Base-by-base conservation (phyloP, 257 asterid genomes). In the Handroanthus guayacan region DNA sequence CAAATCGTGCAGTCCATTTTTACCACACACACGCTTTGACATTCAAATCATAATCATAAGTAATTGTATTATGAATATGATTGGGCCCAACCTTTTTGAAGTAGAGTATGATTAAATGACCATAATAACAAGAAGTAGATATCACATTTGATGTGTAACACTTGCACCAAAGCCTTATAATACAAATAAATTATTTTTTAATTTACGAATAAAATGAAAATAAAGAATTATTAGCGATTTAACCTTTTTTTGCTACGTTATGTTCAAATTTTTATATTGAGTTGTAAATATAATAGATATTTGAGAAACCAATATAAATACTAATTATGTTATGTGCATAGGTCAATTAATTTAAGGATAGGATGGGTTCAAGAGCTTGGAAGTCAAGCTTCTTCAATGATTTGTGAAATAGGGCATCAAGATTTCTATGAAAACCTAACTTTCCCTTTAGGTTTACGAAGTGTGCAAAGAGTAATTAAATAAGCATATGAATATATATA, bases 1-100 rank as follows among this genome's bases (percentile, higher is more conserved):
- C 84, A 72, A 73, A 55, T 77, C 81, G 54, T 71, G 78, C 60
- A 17, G 67, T 25, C 79, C 78, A 74, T 66, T 50, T 77, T 72
- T 72, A 76, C 71, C 73, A 62, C 39, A 58, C 64, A 58, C 25
- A 12, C 36, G 31, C 47, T 55, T 50, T 52, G 67, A 66, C 20
- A 8, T 66, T 66, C 3, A 41, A 66, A 62, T n/a, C 34, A n/a
- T n/a, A n/a, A 54, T 54, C 11, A 9, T 5, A 54, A 10, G 31
- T 54, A 57, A 20, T 18, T 57, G 6, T 8, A 17, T 0, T 18
- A 9, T 20, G 62, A 20, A 17, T 17, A 56, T 56, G 37, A 56
- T 20, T 56, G 37, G 62, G 62, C 14, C 36, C 17, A 56, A 17
- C 37, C 62, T 20, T 61, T 61, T 14, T 45, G 58, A 52, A n/a